Conservation (phyloP, 1,284 basidiomycete genomes). For the Sporisorium scitamineum region DNA sequence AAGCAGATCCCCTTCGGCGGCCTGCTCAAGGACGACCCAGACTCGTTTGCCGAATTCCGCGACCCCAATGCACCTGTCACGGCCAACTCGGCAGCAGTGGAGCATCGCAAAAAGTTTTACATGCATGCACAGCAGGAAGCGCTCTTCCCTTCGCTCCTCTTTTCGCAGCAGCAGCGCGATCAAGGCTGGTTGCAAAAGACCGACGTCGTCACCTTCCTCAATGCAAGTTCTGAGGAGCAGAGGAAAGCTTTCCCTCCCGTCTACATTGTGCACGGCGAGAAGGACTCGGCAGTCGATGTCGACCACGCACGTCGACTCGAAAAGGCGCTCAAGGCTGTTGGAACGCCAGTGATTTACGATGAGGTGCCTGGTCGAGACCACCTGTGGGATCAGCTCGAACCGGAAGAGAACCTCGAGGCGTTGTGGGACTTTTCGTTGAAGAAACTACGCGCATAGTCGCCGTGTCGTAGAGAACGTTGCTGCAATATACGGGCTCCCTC, state of each 20-base stretch:
- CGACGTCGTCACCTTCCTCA: constrained; percentile 35
- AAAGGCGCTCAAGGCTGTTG: constrained; percentile 32
- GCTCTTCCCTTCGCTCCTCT: constrained; percentile 49
- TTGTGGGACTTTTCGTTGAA: constrained; percentile 36
- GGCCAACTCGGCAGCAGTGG: constrained; percentile 30
- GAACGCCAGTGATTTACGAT: constrained; percentile 35
- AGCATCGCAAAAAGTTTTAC: constrained; percentile 48
- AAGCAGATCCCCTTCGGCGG: constrained; percentile 42
- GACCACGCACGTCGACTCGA: constrained; percentile 41
- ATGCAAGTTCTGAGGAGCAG: constrained; percentile 21
- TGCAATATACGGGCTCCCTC: neutral
- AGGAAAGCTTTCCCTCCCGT: constrained; percentile 35
- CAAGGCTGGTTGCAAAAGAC: constrained; percentile 45
- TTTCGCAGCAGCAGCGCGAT: constrained; percentile 33
- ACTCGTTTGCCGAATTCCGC: constrained; percentile 35
- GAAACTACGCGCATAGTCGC: constrained; percentile 21
- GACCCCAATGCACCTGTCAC: constrained; percentile 39
- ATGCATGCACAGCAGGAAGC: constrained; percentile 53
- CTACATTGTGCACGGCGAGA: constrained; percentile 56
- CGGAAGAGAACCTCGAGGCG: constrained; percentile 38
- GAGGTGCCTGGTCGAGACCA: constrained; percentile 49
- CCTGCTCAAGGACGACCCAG: constrained; percentile 28
- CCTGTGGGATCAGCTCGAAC: constrained; percentile 49
- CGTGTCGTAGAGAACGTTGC: neutral
- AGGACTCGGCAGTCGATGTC: constrained; percentile 53